Base-by-base conservation (phyloP, 257 asterid genomes). In the Solanum pinnatisectum region DNA sequence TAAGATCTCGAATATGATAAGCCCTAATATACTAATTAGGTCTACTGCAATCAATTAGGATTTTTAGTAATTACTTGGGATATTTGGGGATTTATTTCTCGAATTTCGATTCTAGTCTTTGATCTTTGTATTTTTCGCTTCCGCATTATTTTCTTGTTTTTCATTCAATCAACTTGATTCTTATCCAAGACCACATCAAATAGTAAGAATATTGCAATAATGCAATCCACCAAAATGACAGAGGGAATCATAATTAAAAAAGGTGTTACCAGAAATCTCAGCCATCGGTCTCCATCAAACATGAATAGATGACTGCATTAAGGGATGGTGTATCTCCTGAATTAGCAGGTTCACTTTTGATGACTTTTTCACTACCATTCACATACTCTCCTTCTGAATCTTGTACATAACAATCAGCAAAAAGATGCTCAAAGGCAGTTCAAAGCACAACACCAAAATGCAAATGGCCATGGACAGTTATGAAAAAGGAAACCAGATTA, bases 301-400 rank as follows among this genome's bases (percentile, higher is more conserved):
- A 88, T 22, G 89, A 22, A 76, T 84, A 36, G 30, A 27, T 78
- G 40, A 23, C 56, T 36, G 44, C 67, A 63, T 22, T n/a, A 33
- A 87, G 73, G 79, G 85, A 37, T 22, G 87, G 83, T 27, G 49
- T 37, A 25, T 83, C 88, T 78, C 22, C 82, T 39, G 78, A 84
- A 79, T 83, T 72, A 59, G 84, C 85, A 37, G 89, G 89, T 44
- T 89, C 87, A 83, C 72, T 11, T 89, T 88, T 91, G 74, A 84
- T 63, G 46, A n/a, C 42, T 46, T 46, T 82, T 39, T 56, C 4
- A 14, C 46, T 13, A 13, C 37, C 65, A 37, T 68, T 67, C 56
- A 68, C 49, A 18, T 16, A 63, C 63, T 46, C 40, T 25, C 37
- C 25, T 32, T 36, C 88, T 71, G 83, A 42, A 44, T 71, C 14